Percentiles rank a stretch among this genome's conserved stretches.
Evolutionary conservation across 2,329 filamentous ascomycete genomes (phyloP).

Genomic region (Cercospora sp.): DNA sequence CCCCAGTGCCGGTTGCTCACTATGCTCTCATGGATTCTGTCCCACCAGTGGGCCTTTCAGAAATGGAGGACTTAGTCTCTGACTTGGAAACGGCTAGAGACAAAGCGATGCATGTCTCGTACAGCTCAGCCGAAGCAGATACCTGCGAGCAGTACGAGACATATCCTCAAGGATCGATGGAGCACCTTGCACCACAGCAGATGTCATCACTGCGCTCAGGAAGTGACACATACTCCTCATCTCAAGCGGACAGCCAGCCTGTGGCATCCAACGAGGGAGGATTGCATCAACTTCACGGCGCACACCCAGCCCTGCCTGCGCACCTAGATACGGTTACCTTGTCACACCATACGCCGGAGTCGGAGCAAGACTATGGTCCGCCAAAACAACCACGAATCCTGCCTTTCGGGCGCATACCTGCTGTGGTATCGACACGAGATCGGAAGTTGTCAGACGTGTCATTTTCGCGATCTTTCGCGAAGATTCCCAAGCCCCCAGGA

Average conservation of each 20-base stretch:
- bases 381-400: conserved; percentile 55
- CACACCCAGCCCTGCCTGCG: not conserved
- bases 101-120: conserved; percentile 14
- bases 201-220: not conserved
- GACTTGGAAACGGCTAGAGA: conserved; percentile 39
- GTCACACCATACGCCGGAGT: no score
- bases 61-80: conserved; percentile 51
- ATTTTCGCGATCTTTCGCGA: conserved; percentile 78
- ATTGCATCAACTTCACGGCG: not conserved
- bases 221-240: not conserved
- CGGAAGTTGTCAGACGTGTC: conserved; percentile 71
- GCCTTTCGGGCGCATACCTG: conserved; percentile 83
- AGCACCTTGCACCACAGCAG: not conserved
- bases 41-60: conserved; percentile 46
- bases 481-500: conserved; percentile 42
- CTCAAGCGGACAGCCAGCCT: not conserved
- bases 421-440: conserved; percentile 69
- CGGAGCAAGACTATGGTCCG: conserved; percentile 39
- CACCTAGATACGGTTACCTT: not conserved
- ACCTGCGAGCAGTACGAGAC: not conserved
- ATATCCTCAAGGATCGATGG: not conserved
- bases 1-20: conserved; percentile 45
- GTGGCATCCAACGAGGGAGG: not conserved
- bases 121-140: not conserved
- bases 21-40: conserved; percentile 59